These are phyloP conservation scores for Corchorus capsularis DNA, from an alignment of 345 rosid species.

Conservation along the genomic window DNA sequence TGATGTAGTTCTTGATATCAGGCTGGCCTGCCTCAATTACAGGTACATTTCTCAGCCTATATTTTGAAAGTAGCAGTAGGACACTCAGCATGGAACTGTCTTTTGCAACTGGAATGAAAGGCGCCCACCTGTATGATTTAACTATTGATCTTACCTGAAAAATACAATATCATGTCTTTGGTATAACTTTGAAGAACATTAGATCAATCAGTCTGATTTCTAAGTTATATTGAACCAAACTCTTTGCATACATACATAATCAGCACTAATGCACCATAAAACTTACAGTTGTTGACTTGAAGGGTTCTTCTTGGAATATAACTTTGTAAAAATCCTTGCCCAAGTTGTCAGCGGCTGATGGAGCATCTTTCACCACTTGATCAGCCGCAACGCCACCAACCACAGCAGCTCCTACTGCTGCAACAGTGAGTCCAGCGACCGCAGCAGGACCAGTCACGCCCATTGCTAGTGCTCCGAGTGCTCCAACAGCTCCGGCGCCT, in stretches of 20 bases:
- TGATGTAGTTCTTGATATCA: conserved; percentile 71
- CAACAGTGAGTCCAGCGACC: conserved; percentile 63
- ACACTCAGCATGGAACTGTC: conserved; percentile 86
- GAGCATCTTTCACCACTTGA: conserved; percentile 58
- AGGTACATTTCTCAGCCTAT: conserved; percentile 78
- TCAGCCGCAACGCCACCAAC: conserved; percentile 76
- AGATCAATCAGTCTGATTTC: conserved; percentile 33
- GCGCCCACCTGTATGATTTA: conserved; percentile 76
- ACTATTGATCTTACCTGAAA: conserved; percentile 70
- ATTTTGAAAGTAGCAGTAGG: conserved; percentile 75
- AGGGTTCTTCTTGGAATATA: conserved; percentile 83
- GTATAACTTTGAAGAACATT: neutral
- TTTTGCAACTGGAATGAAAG: conserved; percentile 73
- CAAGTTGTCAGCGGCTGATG: conserved; percentile 66
- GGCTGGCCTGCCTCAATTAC: conserved; percentile 70
- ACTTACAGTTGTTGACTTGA: conserved; percentile 75
- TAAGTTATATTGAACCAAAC: conserved; percentile 10
- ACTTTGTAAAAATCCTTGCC: conserved; percentile 79
- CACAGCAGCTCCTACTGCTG: conserved; percentile 87
- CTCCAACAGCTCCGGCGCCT: conserved; percentile 75
- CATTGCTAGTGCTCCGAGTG: conserved; percentile 71
- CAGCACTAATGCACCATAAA: neutral
- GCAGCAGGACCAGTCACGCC: conserved; percentile 78
- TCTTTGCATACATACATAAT: neutral
- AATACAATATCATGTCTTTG: neutral